These are phyloP conservation scores for Halenospora varia DNA, from an alignment of 495 filamentous ascomycete species.

Conservation along the genomic window DNA sequence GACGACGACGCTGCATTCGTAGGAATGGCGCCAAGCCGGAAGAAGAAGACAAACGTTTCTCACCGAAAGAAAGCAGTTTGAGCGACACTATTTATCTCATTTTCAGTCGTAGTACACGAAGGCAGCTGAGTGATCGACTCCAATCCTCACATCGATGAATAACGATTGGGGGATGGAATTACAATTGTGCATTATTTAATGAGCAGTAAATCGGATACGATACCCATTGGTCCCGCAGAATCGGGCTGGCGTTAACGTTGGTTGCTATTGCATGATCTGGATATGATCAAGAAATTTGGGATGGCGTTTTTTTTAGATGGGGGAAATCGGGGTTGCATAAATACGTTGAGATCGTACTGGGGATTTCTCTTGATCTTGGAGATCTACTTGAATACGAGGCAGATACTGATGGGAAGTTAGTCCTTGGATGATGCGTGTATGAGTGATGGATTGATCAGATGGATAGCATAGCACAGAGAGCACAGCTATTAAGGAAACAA, in stretches of 20 bases:
- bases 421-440: too few relatives aligned
- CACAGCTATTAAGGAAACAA: too few relatives aligned
- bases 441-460: too few relatives aligned
- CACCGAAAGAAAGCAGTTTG: not conserved
- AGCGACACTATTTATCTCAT: not conserved
- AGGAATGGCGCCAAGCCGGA: slow-evolving; percentile 10
- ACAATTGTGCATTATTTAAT: too few relatives aligned
- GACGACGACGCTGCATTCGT: slow-evolving; percentile 13
- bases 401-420: too few relatives aligned
- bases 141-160: too few relatives aligned
- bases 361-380: not conserved
- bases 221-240: not conserved
- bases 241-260: not conserved
- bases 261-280: not conserved
- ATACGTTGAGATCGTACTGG: not conserved
- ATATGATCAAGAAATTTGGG: not conserved
- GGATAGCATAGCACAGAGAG: too few relatives aligned
- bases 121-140: too few relatives aligned
- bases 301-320: not conserved
- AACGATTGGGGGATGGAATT: not conserved
- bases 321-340: not conserved
- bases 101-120: not conserved
- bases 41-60: slow-evolving; percentile 4
- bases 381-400: too few relatives aligned
- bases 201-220: not conserved